These are phyloP conservation scores for Thozetella sp. DNA, from an alignment of 495 filamentous ascomycete species.

Conservation along the genomic window DNA sequence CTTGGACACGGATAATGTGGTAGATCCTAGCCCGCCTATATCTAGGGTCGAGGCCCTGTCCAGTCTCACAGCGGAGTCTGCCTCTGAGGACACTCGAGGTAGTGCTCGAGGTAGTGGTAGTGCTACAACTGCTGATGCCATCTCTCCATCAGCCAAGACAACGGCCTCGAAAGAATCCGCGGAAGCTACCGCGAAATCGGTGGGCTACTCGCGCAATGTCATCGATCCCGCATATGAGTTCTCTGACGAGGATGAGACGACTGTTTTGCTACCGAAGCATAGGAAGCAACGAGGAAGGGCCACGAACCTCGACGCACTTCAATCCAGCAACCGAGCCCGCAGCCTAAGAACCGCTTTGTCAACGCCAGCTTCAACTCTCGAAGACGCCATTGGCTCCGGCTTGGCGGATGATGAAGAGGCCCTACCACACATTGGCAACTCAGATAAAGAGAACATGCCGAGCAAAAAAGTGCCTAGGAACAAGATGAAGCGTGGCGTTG, in stretches of 20 bases:
- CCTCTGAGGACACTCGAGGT: too few relatives aligned
- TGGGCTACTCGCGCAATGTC: constrained; percentile 27
- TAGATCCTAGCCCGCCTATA: not conserved
- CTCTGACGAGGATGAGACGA: constrained; percentile 39
- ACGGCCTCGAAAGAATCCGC: not conserved
- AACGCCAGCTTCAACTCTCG: constrained; percentile 4
- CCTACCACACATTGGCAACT: not conserved
- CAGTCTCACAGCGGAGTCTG: too few relatives aligned
- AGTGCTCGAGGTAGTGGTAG: too few relatives aligned
- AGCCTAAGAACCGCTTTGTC: not conserved
- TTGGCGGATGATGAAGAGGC: not conserved
- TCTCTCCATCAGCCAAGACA: not conserved
- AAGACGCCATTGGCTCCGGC: not conserved
- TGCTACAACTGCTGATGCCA: not conserved
- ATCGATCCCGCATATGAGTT: constrained; percentile 37
- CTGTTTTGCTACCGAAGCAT: constrained; percentile 13
- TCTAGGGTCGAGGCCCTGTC: too few relatives aligned
- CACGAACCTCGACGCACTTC: not conserved
- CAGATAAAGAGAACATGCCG: not conserved
- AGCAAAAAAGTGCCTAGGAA: not conserved
- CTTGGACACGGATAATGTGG: not conserved
- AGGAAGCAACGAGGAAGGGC: not conserved
- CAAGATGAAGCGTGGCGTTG: not conserved
- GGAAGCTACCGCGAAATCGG: not conserved
- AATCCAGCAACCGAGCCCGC: not conserved